Evolutionary conservation across 208 protist species (phyloP).

Genomic region (Acanthamoeba sp.): DNA sequence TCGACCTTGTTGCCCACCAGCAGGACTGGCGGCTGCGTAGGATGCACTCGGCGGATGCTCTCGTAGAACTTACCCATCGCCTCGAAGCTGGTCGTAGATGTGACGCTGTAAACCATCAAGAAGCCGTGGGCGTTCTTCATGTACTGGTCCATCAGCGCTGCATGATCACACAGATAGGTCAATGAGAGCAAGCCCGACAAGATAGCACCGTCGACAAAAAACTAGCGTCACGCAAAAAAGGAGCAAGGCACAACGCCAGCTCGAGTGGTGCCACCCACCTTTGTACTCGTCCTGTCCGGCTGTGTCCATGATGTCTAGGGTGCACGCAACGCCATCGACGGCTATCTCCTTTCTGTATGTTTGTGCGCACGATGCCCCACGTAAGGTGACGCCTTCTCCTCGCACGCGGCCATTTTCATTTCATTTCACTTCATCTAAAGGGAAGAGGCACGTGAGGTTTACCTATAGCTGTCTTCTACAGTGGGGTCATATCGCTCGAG

Average conservation of each 20-base stretch:
- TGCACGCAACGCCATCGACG: conserved; percentile 88
- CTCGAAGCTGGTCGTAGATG: conserved; percentile 52
- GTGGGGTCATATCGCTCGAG: conserved; percentile 57
- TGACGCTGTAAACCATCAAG: conserved; percentile 81
- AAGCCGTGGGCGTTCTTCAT: conserved; percentile 83
- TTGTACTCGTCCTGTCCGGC: conserved; percentile 84
- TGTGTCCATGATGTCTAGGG: conserved; percentile 93
- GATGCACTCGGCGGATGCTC: not conserved
- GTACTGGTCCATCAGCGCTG: conserved; percentile 84
- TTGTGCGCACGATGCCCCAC: no score
- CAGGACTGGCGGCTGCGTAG: not conserved
- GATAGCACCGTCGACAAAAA: not conserved
- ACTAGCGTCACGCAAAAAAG: not conserved
- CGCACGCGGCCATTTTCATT: no score
- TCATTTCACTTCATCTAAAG: no score
- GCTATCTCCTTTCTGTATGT: conserved; percentile 85
- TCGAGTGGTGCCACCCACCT: not conserved
- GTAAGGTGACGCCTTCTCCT: no score
- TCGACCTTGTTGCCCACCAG: conserved; percentile 89
- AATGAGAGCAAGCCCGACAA: no score
- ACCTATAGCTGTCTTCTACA: conserved; percentile 62
- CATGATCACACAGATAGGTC: not conserved
- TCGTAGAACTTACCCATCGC: conserved; percentile 52
- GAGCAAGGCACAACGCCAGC: not conserved
- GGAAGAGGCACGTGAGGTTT: not conserved